phyloP scores from a whole-genome alignment of 306 rosid species.

The Fagus crenata region DNA sequence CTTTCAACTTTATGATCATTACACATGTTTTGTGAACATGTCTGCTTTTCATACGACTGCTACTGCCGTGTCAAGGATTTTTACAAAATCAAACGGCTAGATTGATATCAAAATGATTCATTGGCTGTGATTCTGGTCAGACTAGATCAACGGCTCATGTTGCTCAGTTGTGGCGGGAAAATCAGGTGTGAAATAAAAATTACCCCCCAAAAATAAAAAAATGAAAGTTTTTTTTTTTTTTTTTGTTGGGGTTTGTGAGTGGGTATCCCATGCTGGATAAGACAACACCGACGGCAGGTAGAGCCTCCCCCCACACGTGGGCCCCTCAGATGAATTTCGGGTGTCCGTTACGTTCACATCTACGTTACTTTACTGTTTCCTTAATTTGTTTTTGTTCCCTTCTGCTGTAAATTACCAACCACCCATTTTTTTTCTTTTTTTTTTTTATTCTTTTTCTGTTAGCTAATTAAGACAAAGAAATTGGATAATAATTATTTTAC shows the following conservation, averaged over 20 bases:
- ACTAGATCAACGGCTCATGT: slow-evolving; percentile 37
- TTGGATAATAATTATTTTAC: too few relatives aligned
- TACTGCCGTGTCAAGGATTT: not conserved
- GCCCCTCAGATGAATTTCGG: slow-evolving; percentile 48
- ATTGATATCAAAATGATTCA: slow-evolving; percentile 16
- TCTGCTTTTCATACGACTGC: slow-evolving; percentile 29
- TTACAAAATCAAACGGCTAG: slow-evolving; percentile 27
- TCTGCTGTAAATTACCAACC: slow-evolving; percentile 14
- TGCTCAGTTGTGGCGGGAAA: slow-evolving; percentile 58
- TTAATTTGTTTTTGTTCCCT: not conserved
- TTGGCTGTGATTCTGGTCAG: slow-evolving; percentile 11
- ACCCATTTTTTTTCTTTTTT: not conserved
- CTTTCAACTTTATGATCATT: slow-evolving; percentile 51
- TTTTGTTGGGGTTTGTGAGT: slow-evolving; percentile 11
- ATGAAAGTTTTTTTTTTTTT: not conserved
- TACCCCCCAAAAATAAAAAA: not conserved
- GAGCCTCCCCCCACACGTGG: slow-evolving; percentile 46
- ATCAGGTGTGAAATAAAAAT: not conserved
- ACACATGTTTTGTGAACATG: slow-evolving; percentile 45
- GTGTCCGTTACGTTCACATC: slow-evolving; percentile 49
- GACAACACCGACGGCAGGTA: slow-evolving; percentile 85
- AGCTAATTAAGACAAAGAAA: too few relatives aligned
- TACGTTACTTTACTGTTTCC: slow-evolving; percentile 25
- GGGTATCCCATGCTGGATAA: slow-evolving; percentile 43
- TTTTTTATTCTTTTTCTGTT: not conserved